These are phyloP conservation scores for Nakazawaea wyomingensis DNA, from an alignment of 805 yeast genomes.

Conservation along the genomic window DNA sequence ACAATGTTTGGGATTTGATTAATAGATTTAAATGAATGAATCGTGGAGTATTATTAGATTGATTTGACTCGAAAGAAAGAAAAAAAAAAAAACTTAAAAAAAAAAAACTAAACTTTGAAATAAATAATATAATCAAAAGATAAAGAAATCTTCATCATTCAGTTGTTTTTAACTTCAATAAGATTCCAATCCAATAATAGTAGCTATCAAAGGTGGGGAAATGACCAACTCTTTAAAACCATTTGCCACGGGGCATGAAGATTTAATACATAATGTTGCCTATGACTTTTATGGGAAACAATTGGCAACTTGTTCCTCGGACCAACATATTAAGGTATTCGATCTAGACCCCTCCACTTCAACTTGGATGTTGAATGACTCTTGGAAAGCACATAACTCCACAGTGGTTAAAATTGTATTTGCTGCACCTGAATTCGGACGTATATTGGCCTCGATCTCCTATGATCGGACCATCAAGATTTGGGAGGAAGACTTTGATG, in stretches of 20 bases:
- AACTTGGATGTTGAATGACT: conserved; percentile 82
- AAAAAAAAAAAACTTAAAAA: no score
- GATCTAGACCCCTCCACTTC: conserved; percentile 61
- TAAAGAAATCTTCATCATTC: no score
- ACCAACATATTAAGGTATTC: conserved; percentile 88
- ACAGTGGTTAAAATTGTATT: conserved; percentile 77
- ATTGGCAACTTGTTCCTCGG: conserved; percentile 92
- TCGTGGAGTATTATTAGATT: no score
- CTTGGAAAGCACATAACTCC: conserved; percentile 95
- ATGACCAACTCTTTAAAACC: conserved; percentile 49
- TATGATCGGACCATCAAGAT: conserved; percentile 84
- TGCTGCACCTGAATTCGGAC: conserved; percentile 95
- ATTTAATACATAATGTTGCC: conserved; percentile 81
- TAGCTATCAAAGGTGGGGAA: no score
- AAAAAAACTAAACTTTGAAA: no score
- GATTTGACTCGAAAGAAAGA: no score
- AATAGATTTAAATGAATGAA: no score
- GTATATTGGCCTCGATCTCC: conserved; percentile 80
- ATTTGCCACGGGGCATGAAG: conserved; percentile 88
- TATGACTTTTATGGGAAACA: conserved; percentile 92
- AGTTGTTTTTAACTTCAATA: no score
- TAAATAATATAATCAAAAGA: no score
- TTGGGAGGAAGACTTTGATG: conserved; percentile 88
- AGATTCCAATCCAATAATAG: no score
- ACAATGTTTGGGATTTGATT: no score